Base-by-base conservation (phyloP, 441 rosid genomes). In the Pelargonium australe region DNA sequence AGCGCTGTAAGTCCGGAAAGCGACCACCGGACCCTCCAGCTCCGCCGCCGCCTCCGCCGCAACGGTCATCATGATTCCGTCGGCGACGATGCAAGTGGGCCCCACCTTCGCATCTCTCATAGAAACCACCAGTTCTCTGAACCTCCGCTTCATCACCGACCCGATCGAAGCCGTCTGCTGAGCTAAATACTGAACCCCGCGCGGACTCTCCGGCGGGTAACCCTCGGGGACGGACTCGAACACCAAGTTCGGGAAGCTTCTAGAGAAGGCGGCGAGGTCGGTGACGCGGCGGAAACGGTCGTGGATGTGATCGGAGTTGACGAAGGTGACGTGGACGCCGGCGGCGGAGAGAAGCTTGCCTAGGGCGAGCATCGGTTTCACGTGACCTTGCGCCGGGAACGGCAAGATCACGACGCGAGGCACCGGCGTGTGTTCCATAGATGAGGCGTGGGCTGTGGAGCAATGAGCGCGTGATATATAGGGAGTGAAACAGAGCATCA, bases 161-260 rank as follows among this genome's bases (percentile, higher is more conserved):
- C 58, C 55, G 20, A 16, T 14, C 0, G 82, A 53, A 68, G 11
- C 0, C 1, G 5, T 14, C 0, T 19, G 19, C 0, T 3, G 5
- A 7, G 1, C 5, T n/a, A n/a, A n/a, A n/a, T n/a, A n/a, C n/a
- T n/a, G n/a, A 37, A 37, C 16, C 16, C 31, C 0, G 2, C 82
- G 78, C 2, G 76, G 77, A 61, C 78, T 68, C 28, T 71, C 77
- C 2, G 55, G 60, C 0, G 77, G 80, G 9, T 72, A 65, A 31
- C 78, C 80, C 13, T 80, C 86, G 1, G 84, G 60, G 16, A 78
- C 61, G 71, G 82, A 72, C 11, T 9, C 14, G 68, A 82, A 74
- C 4, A 8, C 71, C 28, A 78, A 70, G 6, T 62, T 69, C 8
- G 81, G 78, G 67, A 41, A 70, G 28, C 64, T 63, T 17, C 17